Base-by-base conservation (phyloP, 208 protist genomes). In the Polymyxa betae region DNA sequence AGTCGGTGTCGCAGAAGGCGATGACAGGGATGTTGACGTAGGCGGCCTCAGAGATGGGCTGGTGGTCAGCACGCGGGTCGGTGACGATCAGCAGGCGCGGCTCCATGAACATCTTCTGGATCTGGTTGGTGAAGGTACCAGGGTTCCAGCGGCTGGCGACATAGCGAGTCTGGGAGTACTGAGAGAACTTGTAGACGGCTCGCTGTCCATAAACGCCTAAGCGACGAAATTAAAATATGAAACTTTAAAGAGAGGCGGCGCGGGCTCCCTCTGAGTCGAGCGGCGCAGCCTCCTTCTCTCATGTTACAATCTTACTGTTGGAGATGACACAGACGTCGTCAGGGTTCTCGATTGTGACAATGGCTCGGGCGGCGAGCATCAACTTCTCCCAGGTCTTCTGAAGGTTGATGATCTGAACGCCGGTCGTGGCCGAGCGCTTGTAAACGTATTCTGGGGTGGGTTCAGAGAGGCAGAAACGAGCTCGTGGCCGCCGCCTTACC, bases 21-120 rank as follows among this genome's bases (percentile, higher is more conserved):
- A 99, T 99, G 91, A 97, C 96, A 77, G 98, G 98, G 93, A 99
- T 98, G 96, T 99, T 99, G 90, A 97, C 97, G 92, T 99, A 99
- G 49, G 97, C 95, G 46, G 98, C 95, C 95, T 93, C 90, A n/a
- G 45, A 24, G 49, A 92, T 90, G 41, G 90, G 66, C 95, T 99
- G 97, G 95, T 97, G 94, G 95, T 99, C 98, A 54, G 94, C 96
- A 92, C 95, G 95, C 82, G 98, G 97, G 94, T 99, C 98, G 24
- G 97, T 98, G 91, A 99, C 94, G 90, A 99, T 94, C 32, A 99
- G 95, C 54, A 99, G 94, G 94, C 98, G 97, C 93, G 98, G 98
- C 96, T 99, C 98, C 92, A 97, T 95, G 97, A 99, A 99, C 91
- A 97, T 97, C 88, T 96, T 95, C 95, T 98, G 96, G 94, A 97